phyloP scores from a whole-genome alignment of 192 early-diverging fungal species.

The Ambispora gerdemannii region DNA sequence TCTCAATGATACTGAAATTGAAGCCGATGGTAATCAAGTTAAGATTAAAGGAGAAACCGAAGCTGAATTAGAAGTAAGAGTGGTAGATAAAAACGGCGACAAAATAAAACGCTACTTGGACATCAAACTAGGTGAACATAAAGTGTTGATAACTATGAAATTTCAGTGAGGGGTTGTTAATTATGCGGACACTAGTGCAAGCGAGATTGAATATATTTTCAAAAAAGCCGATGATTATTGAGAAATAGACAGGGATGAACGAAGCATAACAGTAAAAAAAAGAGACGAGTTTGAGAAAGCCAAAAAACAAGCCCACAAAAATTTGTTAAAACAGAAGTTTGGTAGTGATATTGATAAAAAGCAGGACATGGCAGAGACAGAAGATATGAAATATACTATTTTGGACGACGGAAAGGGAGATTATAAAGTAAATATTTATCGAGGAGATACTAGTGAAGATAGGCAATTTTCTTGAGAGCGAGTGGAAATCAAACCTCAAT shows the following conservation, averaged over 20 bases:
- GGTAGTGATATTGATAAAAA: neutral
- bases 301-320: neutral
- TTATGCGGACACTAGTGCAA: neutral
- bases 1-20: conserved; percentile 6
- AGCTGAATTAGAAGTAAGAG: conserved; percentile 1
- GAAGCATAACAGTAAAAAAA: neutral
- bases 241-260: conserved; percentile 3
- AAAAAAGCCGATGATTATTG: conserved; percentile 12
- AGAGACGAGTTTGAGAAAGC: neutral
- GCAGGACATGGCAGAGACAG: neutral
- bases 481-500: neutral
- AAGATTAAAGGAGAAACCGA: neutral
- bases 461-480: conserved; percentile 6
- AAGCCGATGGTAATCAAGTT: neutral
- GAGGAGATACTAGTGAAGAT: neutral
- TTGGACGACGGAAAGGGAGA: neutral
- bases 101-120: neutral
- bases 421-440: conserved; percentile 18
- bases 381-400: conserved; percentile 11
- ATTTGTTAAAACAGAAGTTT: no score
- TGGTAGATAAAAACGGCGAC: neutral
- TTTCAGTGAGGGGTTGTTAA: neutral
- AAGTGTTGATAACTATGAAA: conserved; percentile 14
- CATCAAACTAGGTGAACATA: neutral
- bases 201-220: conserved; percentile 4